Base-by-base conservation (phyloP, 139 green algal genomes). In the Auxenochlorella pyrenoidosa region DNA sequence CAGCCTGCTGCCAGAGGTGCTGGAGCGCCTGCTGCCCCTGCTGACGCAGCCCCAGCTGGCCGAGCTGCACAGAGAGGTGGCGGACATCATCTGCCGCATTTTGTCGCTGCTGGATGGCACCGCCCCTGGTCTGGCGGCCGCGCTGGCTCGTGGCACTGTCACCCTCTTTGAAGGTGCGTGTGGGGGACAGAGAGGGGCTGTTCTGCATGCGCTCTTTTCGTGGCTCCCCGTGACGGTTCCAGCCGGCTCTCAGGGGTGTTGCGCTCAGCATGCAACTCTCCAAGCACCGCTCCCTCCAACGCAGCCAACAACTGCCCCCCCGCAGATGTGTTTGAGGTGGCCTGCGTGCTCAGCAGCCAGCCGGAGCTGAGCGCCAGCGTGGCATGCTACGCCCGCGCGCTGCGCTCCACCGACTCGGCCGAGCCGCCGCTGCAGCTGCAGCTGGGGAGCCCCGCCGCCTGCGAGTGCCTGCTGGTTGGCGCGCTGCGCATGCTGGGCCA, bases 1-100 rank as follows among this genome's bases (percentile, higher is more conserved):
- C 80, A 77, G 32, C 63, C 72, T 87, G 19, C 80, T 84, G 58
- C 60, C 90, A 38, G 73, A 75, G 15, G 63, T 92, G 44, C 44
- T 94, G 71, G 73, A 91, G 63, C 78, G 80, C 59, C 36, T 93
- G 34, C 51, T 93, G 36, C 91, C 86, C 2, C 72, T 93, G 51
- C 82, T 91, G 72, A 32, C 36, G 2, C 54, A 68, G 38, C 40
- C 79, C 19, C 10, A 65, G n/a, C 81, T 83, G 21, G 68, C 59
- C 6, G 21, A 63, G 19, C 32, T 85, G 51, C 59, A 72, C 32
- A 26, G 21, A 0, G 86, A 90, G 41, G 44, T 82, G 44, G 80
- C 38, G 0, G 63, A 58, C n/a, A 24, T 77, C 12, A 24, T 83
- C 43, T 54, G 34, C 58, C 86, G 43, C 63, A 87, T 91, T 63